Percentiles rank a stretch among this genome's conserved stretches.
Conservation (phyloP, 140 eudicot species). For the Stevia rebaudiana region DNA sequence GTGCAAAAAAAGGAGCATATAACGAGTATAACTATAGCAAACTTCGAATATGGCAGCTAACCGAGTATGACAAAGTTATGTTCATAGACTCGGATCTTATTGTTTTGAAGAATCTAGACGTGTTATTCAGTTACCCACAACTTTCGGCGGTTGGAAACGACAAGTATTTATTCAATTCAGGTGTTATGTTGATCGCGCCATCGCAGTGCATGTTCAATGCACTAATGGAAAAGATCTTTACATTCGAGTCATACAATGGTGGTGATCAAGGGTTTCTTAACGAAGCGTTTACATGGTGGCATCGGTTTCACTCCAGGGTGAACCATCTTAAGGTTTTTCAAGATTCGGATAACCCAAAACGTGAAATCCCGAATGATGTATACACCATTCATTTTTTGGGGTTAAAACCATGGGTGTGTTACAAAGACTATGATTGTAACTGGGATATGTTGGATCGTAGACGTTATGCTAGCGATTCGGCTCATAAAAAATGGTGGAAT, state of each 20-base stretch:
- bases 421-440: constrained; percentile 64
- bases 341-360: background rate
- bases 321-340: constrained; percentile 51
- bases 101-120: constrained; percentile 45
- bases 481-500: constrained; percentile 65
- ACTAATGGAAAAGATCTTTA: constrained; percentile 41
- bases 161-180: constrained; percentile 60
- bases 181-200: constrained; percentile 67
- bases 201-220: constrained; percentile 52
- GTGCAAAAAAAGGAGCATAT: constrained; percentile 40
- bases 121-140: constrained; percentile 54
- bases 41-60: constrained; percentile 79
- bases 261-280: constrained; percentile 89
- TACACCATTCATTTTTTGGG: constrained; percentile 65
- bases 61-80: constrained; percentile 54
- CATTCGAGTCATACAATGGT: constrained; percentile 61
- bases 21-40: constrained; percentile 88
- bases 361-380: constrained; percentile 19
- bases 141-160: constrained; percentile 60
- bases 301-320: constrained; percentile 42
- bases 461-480: constrained; percentile 52
- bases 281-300: constrained; percentile 83
- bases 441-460: constrained; percentile 47
- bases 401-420: constrained; percentile 82
- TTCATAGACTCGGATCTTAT: constrained; percentile 68